Evolutionary conservation across 805 yeast species (phyloP).

Genomic region (Candida bentonensis): DNA sequence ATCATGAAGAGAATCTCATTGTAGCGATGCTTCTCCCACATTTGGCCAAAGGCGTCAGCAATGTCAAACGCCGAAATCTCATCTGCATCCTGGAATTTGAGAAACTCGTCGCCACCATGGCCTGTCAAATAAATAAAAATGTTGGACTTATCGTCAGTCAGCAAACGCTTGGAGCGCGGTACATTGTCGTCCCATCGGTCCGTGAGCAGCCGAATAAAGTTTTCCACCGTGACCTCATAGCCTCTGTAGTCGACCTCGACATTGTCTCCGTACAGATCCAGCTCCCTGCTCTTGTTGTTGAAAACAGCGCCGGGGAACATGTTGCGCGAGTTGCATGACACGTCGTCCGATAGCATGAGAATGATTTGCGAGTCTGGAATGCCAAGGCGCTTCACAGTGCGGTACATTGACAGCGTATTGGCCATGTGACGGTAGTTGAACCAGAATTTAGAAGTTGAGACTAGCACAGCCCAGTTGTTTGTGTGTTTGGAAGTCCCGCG

Average conservation of each 20-base stretch:
- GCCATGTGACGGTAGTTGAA: conserved; percentile 98
- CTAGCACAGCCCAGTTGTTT: conserved; percentile 74
- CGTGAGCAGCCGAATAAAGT: conserved; percentile 79
- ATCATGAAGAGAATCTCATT: conserved; percentile 95
- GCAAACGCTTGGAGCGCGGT: conserved; percentile 77
- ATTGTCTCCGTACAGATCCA: conserved; percentile 87
- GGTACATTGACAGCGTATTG: conserved; percentile 80
- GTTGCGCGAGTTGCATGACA: conserved; percentile 92
- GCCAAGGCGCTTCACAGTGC: conserved; percentile 91
- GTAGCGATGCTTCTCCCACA: conserved; percentile 91
- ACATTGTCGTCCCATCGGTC: conserved; percentile 94
- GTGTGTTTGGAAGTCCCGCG: conserved; percentile 37
- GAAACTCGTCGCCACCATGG: conserved; percentile 95
- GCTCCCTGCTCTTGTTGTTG: conserved; percentile 81
- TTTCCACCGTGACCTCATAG: conserved; percentile 95
- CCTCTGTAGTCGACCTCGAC: conserved; percentile 96
- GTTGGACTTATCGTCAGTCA: conserved; percentile 89
- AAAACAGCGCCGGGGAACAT: conserved; percentile 93
- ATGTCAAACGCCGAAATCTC: conserved; percentile 91
- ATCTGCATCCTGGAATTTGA: conserved; percentile 96
- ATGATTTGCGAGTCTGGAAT: conserved; percentile 97
- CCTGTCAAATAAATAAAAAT: conserved; percentile 94
- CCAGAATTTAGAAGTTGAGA: conserved; percentile 95
- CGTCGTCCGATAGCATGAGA: conserved; percentile 90
- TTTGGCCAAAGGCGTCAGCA: conserved; percentile 94